Evolutionary conservation across 106 monocot genomes (phyloP), one percentile per base, ranked within the genome.

Genomic region (Acorus gramineus): DNA sequence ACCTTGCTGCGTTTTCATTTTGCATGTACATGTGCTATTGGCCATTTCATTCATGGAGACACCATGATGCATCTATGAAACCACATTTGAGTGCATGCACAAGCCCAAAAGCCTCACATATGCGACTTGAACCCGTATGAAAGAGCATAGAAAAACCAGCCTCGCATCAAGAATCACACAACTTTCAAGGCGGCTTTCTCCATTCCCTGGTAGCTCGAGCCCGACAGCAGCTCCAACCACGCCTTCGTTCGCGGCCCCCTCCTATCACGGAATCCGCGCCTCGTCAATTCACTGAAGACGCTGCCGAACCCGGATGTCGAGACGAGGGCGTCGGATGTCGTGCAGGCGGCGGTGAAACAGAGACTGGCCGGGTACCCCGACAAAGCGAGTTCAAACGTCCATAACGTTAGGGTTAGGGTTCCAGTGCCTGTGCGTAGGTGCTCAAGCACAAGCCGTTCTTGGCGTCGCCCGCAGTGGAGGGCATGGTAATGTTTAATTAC

Each of bases 341-440:
- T 99, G 49, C 88, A 86, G 61, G 61, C 62, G 3, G 68, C 72
- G 1, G 51, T 89, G 2, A 53, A 13, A 4, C 77, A 60, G 61
- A 71, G 61, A 42, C 77, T 84, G 14, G 60, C 62, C 1, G 73
- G 68, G 5, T 86, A 89, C 14, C 92, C 98, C 0, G 79, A 92
- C 57, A 80, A 53, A 53, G 85, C 88, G 0, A 71, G 73, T 54
- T 59, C 55, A 4, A 85, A 83, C 58, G 81, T 84, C 77, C 98
- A 98, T 11, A 59, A 73, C 14, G 85, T 60, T 49, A 79, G 71
- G 55, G 84, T 82, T 53, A 76, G 76, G 60, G 83, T 99, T 66
- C 98, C 88, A n/a, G 58, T 84, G 56, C 78, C 77, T 2, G 98
- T 92, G 92, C 98, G 0, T 80, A 86, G 75, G 81, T 99, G n/a